Evolutionary conservation across 495 filamentous ascomycete genomes (phyloP), one percentile per base, ranked within the genome.

Genomic region (Neurospora tetraspora): DNA sequence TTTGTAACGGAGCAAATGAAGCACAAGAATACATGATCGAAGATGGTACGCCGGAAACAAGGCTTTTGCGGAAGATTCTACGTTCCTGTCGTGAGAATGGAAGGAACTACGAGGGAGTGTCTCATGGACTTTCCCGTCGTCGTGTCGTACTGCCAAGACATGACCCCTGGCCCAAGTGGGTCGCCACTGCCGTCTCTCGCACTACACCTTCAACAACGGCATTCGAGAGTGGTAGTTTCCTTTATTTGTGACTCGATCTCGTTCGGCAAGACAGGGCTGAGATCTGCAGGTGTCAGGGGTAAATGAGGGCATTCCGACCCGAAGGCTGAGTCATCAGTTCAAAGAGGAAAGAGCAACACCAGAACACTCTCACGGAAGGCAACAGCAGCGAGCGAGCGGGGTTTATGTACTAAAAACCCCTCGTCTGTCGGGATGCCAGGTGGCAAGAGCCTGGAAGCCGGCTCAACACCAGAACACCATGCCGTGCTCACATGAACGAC

Each of bases 41-140:
- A 0, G 1, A 1, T 65, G 0, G 0, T 4, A 34, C 23, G 0
- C 5, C n/a, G 0, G 2, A 2, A 2, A 1, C 2, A 34, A 36
- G 0, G 12, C 7, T 8, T 9, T 4, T 18, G 3, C 2, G 2
- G 7, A 8, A 9, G 0, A 0, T 18, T 18, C 5, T 0, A 9
- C 3, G 12, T 34, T 18, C 6, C 6, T 18, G 3, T 14, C 5
- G 0, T 16, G 2, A 31, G 12, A 61, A 36, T 16, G 27, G 31
- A 65, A 65, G 14, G 31, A 36, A 65, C 20, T 65, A 65, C 18
- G 53, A 18, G 1, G 1, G 53, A 65, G 53, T 65, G 53, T 61
- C 27, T 61, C 53, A 14, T 16, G 53, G 8, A 34, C 53, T 27
- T 31, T 61, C 53, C 53, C 53, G 12, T 27, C 12, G 53, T 65